Base-by-base conservation (phyloP, 192 early-diverging fungal species). In the Coemansia sp. region DNA sequence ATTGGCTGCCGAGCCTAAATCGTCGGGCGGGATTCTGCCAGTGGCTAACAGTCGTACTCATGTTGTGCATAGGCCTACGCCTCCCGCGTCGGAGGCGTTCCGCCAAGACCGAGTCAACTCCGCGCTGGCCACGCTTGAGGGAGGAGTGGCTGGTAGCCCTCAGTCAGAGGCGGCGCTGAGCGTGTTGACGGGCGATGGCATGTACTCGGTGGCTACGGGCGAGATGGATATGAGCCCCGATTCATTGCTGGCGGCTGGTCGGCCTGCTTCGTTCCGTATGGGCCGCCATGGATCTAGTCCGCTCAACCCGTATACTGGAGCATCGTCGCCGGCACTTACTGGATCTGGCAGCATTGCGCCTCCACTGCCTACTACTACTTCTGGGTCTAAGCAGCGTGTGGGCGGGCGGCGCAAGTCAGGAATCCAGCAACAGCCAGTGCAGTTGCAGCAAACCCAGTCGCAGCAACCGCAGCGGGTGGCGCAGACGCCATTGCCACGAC, bases 261-360 rank as follows among this genome's bases (percentile, higher is more conserved):
- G 55, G 2, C 55, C 55, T 1, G 55, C 32, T 8, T 58, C 55
- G 34, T 67, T 74, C 48, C 75, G 75, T 13, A 83, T 83, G 80
- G 80, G 80, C 13, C 71, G 80, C 5, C 80, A 83, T 11, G 80
- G 80, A 0, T 83, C 80, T 11, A 83, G 80, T 11, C 80, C 80
- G 45, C 72, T 83, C 5, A 83, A 83, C 27, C 80, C 80, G 7
- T 63, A 74, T 42, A 75, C 48, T 0, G 74, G 68, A 6, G 36
- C 65, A 29, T 41, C 50, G 6, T 62, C 68, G 38, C 61, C 68
- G 2, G 22, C 61, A 1, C 3, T 50, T 4, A 51, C 61, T 1
- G 65, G 64, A 1, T 56, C 71, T 0, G 79, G 79, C 62, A 77
- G 71, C 65, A 62, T 53, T 8, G 75, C 71, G 1, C 79, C 79